Evolutionary conservation across 345 rosid genomes (phyloP).

Genomic region (Brassica napus): DNA sequence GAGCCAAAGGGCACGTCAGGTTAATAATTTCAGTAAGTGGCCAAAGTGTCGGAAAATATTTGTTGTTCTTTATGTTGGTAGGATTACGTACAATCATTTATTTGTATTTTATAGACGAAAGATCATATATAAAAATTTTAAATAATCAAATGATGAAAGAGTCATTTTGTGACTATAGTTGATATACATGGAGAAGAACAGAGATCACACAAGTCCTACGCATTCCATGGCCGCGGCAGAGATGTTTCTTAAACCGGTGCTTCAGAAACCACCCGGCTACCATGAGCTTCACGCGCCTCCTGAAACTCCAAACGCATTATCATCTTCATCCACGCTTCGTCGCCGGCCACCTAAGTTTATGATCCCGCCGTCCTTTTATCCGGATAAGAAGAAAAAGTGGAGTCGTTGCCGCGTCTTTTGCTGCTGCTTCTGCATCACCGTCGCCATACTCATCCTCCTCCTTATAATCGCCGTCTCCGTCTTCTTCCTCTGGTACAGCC

Average conservation of each 20-base stretch:
- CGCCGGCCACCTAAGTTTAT: constrained; percentile 34
- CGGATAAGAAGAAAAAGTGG: constrained; percentile 42
- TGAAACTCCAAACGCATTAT: constrained; percentile 15
- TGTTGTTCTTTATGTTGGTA: no score
- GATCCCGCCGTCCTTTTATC: constrained; percentile 53
- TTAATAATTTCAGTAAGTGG: constrained; percentile 23
- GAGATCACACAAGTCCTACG: neutral
- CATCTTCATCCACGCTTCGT: constrained; percentile 10
- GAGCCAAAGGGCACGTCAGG: no score
- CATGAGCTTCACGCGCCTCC: constrained; percentile 45
- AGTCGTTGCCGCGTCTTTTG: constrained; percentile 56
- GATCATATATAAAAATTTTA: no score
- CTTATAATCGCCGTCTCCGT: constrained; percentile 37
- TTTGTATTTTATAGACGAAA: no score
- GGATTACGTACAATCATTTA: neutral
- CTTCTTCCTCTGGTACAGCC: constrained; percentile 72
- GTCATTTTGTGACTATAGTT: neutral
- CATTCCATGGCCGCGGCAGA: constrained; percentile 45
- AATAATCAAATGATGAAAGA: no score
- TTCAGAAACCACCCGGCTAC: constrained; percentile 79
- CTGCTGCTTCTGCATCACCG: constrained; percentile 45
- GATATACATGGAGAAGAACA: constrained; percentile 10
- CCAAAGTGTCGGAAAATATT: constrained; percentile 20
- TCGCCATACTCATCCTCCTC: constrained; percentile 42
- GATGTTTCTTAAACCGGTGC: constrained; percentile 46